Conservation (phyloP, 2,329 filamentous ascomycete species). For the Penicillium brasilianum region DNA sequence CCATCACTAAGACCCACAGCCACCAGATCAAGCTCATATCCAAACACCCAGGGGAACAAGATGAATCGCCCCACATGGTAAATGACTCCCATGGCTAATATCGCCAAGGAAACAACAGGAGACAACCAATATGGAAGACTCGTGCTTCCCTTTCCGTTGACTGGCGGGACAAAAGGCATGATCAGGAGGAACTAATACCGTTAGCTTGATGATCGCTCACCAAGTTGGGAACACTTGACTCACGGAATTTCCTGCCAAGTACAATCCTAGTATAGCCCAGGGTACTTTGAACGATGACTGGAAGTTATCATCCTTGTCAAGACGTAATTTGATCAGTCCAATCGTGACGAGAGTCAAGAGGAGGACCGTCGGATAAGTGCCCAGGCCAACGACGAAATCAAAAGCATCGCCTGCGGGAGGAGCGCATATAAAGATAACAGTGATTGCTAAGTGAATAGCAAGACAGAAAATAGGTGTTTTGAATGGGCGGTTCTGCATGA, state of each 20-base stretch:
- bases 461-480: slow-evolving; percentile 26
- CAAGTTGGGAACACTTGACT: background rate
- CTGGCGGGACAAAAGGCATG: slow-evolving; percentile 29
- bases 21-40: slow-evolving; percentile 18
- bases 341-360: slow-evolving; percentile 26
- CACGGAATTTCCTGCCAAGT: slow-evolving; percentile 26
- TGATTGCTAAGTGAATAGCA: slow-evolving; percentile 25
- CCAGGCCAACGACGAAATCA: slow-evolving; percentile 30
- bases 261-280: slow-evolving; percentile 26
- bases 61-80: slow-evolving; percentile 24
- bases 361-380: slow-evolving; percentile 26
- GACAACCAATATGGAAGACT: slow-evolving; percentile 28
- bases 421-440: slow-evolving; percentile 31
- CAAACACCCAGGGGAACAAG: slow-evolving; percentile 22
- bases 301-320: slow-evolving; percentile 15
- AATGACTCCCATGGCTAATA: slow-evolving; percentile 22
- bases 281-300: slow-evolving; percentile 21
- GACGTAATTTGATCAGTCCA: slow-evolving; percentile 26
- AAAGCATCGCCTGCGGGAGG: slow-evolving; percentile 33
- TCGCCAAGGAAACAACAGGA: slow-evolving; percentile 26
- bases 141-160: slow-evolving; percentile 15
- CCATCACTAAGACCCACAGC: slow-evolving; percentile 23
- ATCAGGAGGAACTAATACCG: slow-evolving; percentile 23
- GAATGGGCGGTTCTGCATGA: slow-evolving; percentile 33
- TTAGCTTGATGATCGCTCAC: background rate